phyloP scores from a whole-genome alignment of 2,329 filamentous ascomycete genomes.

The Fusarium sambucinum region DNA sequence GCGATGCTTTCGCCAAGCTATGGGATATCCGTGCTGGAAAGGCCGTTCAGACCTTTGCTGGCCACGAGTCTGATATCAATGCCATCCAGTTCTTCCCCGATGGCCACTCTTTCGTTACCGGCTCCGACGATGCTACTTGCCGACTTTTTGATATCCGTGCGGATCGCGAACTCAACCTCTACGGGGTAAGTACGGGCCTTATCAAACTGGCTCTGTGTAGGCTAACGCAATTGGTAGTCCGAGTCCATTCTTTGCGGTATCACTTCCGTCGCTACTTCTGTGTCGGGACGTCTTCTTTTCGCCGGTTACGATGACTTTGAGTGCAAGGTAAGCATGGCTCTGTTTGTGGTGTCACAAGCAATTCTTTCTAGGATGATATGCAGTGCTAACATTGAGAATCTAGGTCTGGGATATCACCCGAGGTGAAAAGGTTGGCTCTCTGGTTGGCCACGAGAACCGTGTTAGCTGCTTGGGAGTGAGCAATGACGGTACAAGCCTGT shows the following conservation, averaged over 20 bases:
- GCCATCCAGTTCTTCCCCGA: conserved; percentile 99
- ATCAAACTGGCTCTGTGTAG: conserved; percentile 12
- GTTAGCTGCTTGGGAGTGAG: conserved; percentile 99
- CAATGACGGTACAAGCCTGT: conserved; percentile 98
- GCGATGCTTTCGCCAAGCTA: conserved; percentile 97
- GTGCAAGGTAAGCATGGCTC: conserved; percentile 83
- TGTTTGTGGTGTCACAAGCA: background rate
- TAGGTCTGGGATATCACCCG: conserved; percentile 98
- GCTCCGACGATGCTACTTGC: conserved; percentile 97
- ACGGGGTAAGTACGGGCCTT: conserved; percentile 66
- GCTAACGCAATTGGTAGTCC: conserved; percentile 69
- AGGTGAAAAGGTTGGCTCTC: conserved; percentile 94
- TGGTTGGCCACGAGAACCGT: conserved; percentile 97
- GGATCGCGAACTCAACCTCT: conserved; percentile 80
- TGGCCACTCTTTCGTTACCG: conserved; percentile 97
- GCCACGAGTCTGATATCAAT: conserved; percentile 99
- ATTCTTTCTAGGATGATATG: background rate
- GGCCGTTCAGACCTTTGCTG: conserved; percentile 97
- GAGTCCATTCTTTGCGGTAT: conserved; percentile 98
- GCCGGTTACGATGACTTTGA: conserved; percentile 99
- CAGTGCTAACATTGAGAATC: conserved; percentile 25
- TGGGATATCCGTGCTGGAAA: conserved; percentile 99
- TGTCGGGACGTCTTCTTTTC: conserved; percentile 93
- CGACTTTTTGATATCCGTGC: conserved; percentile 97
- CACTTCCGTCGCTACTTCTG: conserved; percentile 97